Percentiles rank a stretch among this genome's conserved stretches.
Evolutionary conservation across 2,329 filamentous ascomycete species (phyloP).

Genomic region (Talaromyces sp.): DNA sequence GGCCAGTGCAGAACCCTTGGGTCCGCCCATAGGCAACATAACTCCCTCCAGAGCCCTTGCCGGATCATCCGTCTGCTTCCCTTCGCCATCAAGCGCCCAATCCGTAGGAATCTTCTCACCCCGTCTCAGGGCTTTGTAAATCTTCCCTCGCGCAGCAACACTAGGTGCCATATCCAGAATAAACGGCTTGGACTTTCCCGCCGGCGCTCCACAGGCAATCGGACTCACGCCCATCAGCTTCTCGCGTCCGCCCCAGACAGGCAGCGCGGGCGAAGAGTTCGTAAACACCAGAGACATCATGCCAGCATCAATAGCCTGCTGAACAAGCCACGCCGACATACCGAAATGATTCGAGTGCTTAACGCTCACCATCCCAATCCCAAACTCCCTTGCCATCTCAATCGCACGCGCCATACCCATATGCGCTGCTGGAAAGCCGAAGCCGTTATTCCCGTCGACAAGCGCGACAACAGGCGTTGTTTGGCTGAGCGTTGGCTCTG

Average conservation of each 20-base stretch:
- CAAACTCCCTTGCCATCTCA: conserved; percentile 57
- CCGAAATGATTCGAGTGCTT: conserved; percentile 79
- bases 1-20: conserved; percentile 70
- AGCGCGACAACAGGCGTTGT: conserved; percentile 67
- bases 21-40: conserved; percentile 81
- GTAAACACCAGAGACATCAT: conserved; percentile 70
- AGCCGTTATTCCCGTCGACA: conserved; percentile 64
- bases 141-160: conserved; percentile 41
- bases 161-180: conserved; percentile 45
- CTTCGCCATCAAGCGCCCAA: conserved; percentile 72
- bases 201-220: conserved; percentile 69
- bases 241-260: conserved; percentile 62
- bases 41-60: conserved; percentile 66
- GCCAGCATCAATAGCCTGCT: conserved; percentile 66
- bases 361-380: conserved; percentile 71
- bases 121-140: conserved; percentile 40
- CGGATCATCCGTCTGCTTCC: conserved; percentile 66
- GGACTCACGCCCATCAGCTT: conserved; percentile 71
- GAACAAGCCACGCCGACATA: conserved; percentile 76
- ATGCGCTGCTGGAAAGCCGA: conserved; percentile 68
- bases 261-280: conserved; percentile 67
- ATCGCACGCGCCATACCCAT: conserved; percentile 64
- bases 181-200: conserved; percentile 55
- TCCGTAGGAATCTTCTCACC: conserved; percentile 43
- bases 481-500: conserved; percentile 54